Evolutionary conservation across 441 rosid genomes (phyloP).

Genomic region (Erodium texanum): DNA sequence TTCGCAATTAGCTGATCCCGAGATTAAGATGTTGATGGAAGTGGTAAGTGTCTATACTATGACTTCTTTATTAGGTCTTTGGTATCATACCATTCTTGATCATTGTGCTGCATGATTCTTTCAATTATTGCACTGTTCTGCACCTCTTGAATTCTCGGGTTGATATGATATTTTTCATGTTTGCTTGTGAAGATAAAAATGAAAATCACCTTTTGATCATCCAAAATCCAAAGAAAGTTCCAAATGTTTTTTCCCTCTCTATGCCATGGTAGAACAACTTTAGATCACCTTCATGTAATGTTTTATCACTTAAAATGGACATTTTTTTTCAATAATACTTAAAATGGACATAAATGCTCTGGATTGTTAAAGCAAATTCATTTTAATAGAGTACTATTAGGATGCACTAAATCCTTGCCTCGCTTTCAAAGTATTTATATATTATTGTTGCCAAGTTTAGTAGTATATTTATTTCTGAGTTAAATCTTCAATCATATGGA

Average conservation of each 20-base stretch:
- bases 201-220: neutral
- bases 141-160: neutral
- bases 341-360: too few relatives aligned
- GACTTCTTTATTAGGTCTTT: neutral
- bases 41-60: slow-evolving; percentile 45
- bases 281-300: neutral
- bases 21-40: slow-evolving; percentile 97
- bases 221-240: neutral
- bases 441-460: too few relatives aligned
- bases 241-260: neutral
- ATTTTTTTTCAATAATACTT: too few relatives aligned
- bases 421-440: neutral
- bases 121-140: neutral
- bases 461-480: neutral
- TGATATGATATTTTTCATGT: neutral
- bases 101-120: neutral
- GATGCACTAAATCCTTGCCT: neutral
- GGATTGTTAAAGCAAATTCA: neutral
- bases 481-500: neutral
- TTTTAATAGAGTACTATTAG: neutral
- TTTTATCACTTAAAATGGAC: too few relatives aligned
- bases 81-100: slow-evolving; percentile 7
- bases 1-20: slow-evolving; percentile 85
- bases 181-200: neutral
- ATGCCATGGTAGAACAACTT: neutral